Conservation (phyloP, 2,329 filamentous ascomycete species). For the Monosporascus sp. region DNA sequence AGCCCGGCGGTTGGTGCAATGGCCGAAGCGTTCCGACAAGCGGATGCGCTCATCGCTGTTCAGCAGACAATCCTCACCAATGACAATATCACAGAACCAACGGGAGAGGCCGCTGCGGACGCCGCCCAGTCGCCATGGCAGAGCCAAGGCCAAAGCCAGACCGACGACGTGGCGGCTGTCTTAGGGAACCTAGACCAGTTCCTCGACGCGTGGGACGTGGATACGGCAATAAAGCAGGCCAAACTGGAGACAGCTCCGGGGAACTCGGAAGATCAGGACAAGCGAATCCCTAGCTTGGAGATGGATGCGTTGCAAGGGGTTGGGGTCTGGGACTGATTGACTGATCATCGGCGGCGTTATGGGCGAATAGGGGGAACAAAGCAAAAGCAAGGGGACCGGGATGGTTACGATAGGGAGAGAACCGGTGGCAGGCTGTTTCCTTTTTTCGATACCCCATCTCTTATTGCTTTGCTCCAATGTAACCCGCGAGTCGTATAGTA, state of each 20-base stretch:
- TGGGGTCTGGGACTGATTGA: not conserved
- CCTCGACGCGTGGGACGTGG: slow-evolving; percentile 34
- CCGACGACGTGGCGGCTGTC: slow-evolving; percentile 40
- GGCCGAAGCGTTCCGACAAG: slow-evolving; percentile 44
- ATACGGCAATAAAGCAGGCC: slow-evolving; percentile 28
- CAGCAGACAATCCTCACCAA: not conserved
- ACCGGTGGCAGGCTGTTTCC: too few relatives aligned
- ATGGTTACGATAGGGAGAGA: too few relatives aligned
- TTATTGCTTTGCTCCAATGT: too few relatives aligned
- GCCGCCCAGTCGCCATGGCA: slow-evolving; percentile 24
- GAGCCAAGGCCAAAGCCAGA: slow-evolving; percentile 14
- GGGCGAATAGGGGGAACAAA: too few relatives aligned
- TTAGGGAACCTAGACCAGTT: slow-evolving; percentile 42
- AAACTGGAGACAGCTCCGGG: slow-evolving; percentile 10
- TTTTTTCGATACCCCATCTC: too few relatives aligned
- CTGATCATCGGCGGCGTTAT: too few relatives aligned
- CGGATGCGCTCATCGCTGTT: slow-evolving; percentile 26
- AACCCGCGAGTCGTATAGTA: too few relatives aligned
- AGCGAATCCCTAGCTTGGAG: too few relatives aligned
- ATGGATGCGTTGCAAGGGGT: not conserved
- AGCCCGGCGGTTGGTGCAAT: slow-evolving; percentile 40
- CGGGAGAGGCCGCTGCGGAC: slow-evolving; percentile 1
- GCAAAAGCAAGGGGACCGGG: too few relatives aligned
- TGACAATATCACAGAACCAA: not conserved
- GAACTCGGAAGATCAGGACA: not conserved